A percentile compares a stretch with the other conserved stretches of the same genome.
phyloP scores from a whole-genome alignment of 805 yeast species.

The Nakazawaea populi region DNA sequence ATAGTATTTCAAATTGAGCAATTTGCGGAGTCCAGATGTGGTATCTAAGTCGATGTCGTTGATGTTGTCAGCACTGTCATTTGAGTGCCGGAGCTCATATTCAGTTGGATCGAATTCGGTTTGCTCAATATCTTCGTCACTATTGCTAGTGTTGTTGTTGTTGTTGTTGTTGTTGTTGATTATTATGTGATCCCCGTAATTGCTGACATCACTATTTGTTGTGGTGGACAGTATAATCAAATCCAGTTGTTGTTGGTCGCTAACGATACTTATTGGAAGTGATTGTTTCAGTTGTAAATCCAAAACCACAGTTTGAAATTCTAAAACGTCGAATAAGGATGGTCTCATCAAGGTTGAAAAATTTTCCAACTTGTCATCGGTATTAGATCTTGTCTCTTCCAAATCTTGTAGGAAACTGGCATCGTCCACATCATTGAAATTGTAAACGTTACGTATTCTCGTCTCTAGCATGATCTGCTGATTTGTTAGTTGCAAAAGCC shows the following conservation, averaged over 20 bases:
- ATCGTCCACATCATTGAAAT: conserved; percentile 7
- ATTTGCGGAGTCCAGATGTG: conserved; percentile 10
- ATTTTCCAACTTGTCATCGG: conserved; percentile 1
- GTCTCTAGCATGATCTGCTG: conserved; percentile 13
- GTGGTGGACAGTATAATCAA: conserved; percentile 1
- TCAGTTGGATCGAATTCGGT: neutral
- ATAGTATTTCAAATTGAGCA: conserved; percentile 4
- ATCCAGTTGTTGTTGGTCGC: conserved; percentile 1
- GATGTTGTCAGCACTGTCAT: neutral
- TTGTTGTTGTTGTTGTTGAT: too few species aligned
- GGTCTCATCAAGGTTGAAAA: conserved; percentile 4
- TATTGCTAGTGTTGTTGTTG: too few species aligned
- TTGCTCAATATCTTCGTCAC: neutral
- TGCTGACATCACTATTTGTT: neutral
- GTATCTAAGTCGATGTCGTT: conserved; percentile 3
- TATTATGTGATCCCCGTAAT: neutral
- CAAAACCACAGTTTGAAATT: conserved; percentile 11
- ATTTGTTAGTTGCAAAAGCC: conserved; percentile 15
- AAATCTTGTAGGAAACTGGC: neutral
- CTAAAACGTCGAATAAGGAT: conserved; percentile 13
- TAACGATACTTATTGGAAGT: neutral
- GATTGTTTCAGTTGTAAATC: conserved; percentile 7
- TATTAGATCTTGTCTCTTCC: neutral
- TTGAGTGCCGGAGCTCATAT: conserved; percentile 1
- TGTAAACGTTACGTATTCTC: conserved; percentile 21